Evolutionary conservation across 176 grass and related monocot genomes (phyloP).

Genomic region (Hordeum marinum): DNA sequence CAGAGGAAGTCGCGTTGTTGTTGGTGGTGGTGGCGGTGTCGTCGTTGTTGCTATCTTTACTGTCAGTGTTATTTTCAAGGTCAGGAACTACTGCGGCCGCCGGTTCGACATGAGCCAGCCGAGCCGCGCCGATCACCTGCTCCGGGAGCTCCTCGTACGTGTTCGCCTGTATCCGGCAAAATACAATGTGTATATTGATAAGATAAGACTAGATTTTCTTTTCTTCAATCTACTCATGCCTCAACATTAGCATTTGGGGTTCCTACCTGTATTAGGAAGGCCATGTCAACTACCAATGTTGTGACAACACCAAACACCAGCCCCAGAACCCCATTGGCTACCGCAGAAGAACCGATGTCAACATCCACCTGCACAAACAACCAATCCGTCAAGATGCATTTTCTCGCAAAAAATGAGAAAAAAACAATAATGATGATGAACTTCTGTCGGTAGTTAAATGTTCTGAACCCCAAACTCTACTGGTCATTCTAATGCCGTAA

Average conservation of each 20-base stretch:
- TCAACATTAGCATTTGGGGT: not conserved
- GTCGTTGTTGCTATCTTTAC: conserved; percentile 10
- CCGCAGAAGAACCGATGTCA: conserved; percentile 89
- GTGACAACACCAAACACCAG: conserved; percentile 82
- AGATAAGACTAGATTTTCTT: not conserved
- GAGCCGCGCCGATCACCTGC: conserved; percentile 73
- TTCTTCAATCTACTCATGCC: not conserved
- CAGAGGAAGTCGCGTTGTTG: not conserved
- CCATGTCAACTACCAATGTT: conserved; percentile 88
- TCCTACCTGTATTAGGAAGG: conserved; percentile 87
- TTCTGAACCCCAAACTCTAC: conserved; percentile 6
- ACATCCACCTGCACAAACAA: conserved; percentile 63
- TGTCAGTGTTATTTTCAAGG: conserved; percentile 35
- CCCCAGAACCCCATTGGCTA: conserved; percentile 91
- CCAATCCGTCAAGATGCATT: not conserved
- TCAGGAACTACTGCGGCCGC: conserved; percentile 51
- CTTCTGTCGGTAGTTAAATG: not conserved
- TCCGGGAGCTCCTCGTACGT: conserved; percentile 83
- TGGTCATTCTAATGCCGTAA: not conserved
- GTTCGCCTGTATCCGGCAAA: conserved; percentile 51
- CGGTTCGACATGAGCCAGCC: conserved; percentile 74
- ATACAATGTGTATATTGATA: not conserved
- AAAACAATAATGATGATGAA: not conserved
- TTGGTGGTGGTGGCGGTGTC: not conserved
- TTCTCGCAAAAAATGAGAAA: not conserved